These are phyloP conservation scores for Areca catechu DNA, from an alignment of 176 grass and related monocot species.

Conservation along the genomic window DNA sequence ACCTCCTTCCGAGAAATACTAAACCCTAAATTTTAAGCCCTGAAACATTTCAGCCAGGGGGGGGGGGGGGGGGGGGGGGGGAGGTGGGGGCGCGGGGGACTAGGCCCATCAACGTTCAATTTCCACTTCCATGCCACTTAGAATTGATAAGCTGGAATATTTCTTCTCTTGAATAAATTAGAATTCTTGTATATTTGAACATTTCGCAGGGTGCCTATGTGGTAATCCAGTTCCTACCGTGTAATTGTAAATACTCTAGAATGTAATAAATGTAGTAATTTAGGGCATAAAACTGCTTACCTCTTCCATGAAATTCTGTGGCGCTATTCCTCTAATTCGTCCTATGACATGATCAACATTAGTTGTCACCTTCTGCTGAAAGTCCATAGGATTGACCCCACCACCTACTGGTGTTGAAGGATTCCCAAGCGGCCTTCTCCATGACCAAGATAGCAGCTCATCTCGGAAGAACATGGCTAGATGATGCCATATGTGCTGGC, in stretches of 20 bases:
- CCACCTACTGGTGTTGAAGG: slow-evolving; percentile 59
- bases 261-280: not conserved
- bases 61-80: too few relatives aligned
- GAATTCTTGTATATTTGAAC: too few relatives aligned
- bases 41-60: too few relatives aligned
- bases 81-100: too few relatives aligned
- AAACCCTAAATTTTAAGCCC: too few relatives aligned
- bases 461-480: slow-evolving; percentile 99
- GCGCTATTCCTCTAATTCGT: slow-evolving; percentile 81
- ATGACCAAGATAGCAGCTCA: slow-evolving; percentile 95
- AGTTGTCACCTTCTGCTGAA: slow-evolving; percentile 85
- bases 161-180: too few relatives aligned
- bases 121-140: too few relatives aligned
- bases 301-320: slow-evolving; percentile 82
- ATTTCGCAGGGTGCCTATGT: too few relatives aligned
- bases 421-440: slow-evolving; percentile 85
- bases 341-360: slow-evolving; percentile 81
- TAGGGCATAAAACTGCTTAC: slow-evolving; percentile 26
- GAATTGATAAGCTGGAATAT: too few relatives aligned
- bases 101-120: too few relatives aligned
- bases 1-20: too few relatives aligned
- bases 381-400: slow-evolving; percentile 70
- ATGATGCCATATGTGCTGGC: slow-evolving; percentile 98
- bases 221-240: too few relatives aligned
- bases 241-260: not conserved